Percentiles rank a stretch among this genome's conserved stretches.
Evolutionary conservation across 805 yeast species (phyloP).

Genomic region (Monosporozyma siamensis): DNA sequence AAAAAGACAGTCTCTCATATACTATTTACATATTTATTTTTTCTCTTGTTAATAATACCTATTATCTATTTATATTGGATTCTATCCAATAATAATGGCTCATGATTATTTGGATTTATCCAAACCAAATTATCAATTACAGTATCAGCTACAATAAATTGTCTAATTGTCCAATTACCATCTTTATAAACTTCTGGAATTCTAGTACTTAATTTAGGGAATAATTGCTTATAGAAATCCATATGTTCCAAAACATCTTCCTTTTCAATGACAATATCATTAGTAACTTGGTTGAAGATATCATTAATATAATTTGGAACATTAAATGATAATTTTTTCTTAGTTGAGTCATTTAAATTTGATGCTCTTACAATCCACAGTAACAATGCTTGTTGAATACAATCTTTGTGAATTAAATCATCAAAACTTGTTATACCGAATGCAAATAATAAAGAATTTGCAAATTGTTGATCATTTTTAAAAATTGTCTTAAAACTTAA

Average conservation of each 20-base stretch:
- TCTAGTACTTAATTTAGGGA: conserved; percentile 38
- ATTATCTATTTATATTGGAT: neutral
- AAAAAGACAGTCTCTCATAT: too few relatives aligned
- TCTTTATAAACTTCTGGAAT: conserved; percentile 49
- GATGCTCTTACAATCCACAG: conserved; percentile 55
- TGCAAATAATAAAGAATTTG: conserved; percentile 43
- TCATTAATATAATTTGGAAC: conserved; percentile 45
- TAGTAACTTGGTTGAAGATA: conserved; percentile 32
- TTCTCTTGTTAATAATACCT: too few relatives aligned
- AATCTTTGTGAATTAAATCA: conserved; percentile 38
- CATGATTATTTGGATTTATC: conserved; percentile 30
- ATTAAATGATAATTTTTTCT: conserved; percentile 16
- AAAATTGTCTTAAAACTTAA: conserved; percentile 49
- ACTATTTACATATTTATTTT: too few relatives aligned
- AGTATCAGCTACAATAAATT: conserved; percentile 39
- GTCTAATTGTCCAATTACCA: conserved; percentile 39
- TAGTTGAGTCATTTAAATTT: conserved; percentile 33
- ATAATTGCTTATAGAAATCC: conserved; percentile 43
- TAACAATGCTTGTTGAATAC: conserved; percentile 49
- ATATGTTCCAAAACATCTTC: conserved; percentile 49
- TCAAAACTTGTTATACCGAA: conserved; percentile 51
- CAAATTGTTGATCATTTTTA: conserved; percentile 45
- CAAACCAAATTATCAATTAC: conserved; percentile 46
- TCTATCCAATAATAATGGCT: conserved; percentile 29
- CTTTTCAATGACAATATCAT: conserved; percentile 35